Evolutionary conservation across 805 yeast genomes (phyloP).

Genomic region (Metschnikowia sp.): DNA sequence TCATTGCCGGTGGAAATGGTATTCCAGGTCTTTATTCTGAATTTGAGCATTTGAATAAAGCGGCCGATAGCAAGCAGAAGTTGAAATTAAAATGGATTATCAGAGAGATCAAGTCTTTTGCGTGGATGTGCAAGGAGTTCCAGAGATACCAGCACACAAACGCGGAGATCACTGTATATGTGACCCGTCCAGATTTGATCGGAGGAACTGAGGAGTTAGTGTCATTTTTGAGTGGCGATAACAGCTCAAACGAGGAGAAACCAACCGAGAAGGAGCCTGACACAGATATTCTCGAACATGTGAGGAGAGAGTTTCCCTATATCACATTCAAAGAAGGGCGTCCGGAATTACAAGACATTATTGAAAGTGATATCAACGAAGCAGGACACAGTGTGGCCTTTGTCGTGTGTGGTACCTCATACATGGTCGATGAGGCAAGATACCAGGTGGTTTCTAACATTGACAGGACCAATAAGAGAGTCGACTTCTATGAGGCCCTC

Average conservation of each 20-base stretch:
- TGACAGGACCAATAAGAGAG: conserved; percentile 38
- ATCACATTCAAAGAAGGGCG: conserved; percentile 45
- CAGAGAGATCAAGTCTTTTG: conserved; percentile 36
- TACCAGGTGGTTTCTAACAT: conserved; percentile 42
- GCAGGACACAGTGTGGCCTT: conserved; percentile 43
- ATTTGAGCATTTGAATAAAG: conserved; percentile 27
- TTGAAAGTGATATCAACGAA: conserved; percentile 34
- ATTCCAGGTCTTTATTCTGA: conserved; percentile 54
- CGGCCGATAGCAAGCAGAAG: conserved; percentile 10
- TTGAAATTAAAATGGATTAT: conserved; percentile 37
- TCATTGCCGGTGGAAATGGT: conserved; percentile 75
- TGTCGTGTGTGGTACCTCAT: conserved; percentile 60
- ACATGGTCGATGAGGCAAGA: conserved; percentile 56
- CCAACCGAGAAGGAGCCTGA: neutral
- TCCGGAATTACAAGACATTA: conserved; percentile 33
- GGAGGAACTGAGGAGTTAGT: conserved; percentile 14
- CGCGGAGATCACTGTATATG: conserved; percentile 38
- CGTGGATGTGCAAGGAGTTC: conserved; percentile 39
- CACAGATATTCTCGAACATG: conserved; percentile 7
- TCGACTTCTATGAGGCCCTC: conserved; percentile 72
- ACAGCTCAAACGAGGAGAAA: conserved; percentile 1
- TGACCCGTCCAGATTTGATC: conserved; percentile 10
- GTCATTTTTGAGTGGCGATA: neutral
- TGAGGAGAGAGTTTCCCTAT: conserved; percentile 26
- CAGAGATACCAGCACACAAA: conserved; percentile 28